These are phyloP conservation scores for Pythium scleroteichum DNA, from an alignment of 352 stramenopile species.

Conservation along the genomic window DNA sequence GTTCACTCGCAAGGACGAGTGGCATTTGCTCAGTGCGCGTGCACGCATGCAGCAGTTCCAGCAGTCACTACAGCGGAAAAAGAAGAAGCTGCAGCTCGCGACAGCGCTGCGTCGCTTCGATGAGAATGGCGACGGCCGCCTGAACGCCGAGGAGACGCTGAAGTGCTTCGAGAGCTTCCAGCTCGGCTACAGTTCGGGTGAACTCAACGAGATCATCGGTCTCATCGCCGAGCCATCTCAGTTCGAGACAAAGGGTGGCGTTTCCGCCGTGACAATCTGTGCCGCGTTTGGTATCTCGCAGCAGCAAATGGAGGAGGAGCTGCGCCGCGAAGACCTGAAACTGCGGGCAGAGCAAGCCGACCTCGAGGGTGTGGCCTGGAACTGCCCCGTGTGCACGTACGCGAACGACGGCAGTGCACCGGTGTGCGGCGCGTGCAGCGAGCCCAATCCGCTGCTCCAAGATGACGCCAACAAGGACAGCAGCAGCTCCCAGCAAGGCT, in stretches of 20 bases:
- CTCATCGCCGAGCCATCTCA: conserved; percentile 61
- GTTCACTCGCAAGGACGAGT: conserved; percentile 97
- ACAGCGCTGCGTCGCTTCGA: conserved; percentile 70
- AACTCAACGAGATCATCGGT: conserved; percentile 83
- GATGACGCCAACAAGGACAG: conserved; percentile 21
- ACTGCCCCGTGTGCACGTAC: conserved; percentile 79
- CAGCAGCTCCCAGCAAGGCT: conserved; percentile 50
- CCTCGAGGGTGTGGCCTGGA: conserved; percentile 41
- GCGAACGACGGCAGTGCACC: conserved; percentile 50
- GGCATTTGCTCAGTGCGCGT: conserved; percentile 88
- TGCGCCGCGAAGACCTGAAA: conserved; percentile 48
- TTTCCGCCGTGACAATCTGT: conserved; percentile 72
- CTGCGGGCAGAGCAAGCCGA: conserved; percentile 19
- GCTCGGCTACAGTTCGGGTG: conserved; percentile 75
- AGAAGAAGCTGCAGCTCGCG: conserved; percentile 47
- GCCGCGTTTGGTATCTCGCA: conserved; percentile 63
- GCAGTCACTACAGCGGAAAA: conserved; percentile 66
- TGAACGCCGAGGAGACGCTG: conserved; percentile 72
- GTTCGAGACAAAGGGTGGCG: conserved; percentile 44
- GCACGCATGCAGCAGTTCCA: conserved; percentile 87
- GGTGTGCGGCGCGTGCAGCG: conserved; percentile 58
- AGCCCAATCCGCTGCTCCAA: conserved; percentile 53
- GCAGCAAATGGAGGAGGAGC: conserved; percentile 51
- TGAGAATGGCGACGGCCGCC: conserved; percentile 58
- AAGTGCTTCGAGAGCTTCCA: conserved; percentile 89